These are phyloP conservation scores for Fusarium subglutinans DNA, from an alignment of 2,329 filamentous ascomycete species.

Conservation along the genomic window DNA sequence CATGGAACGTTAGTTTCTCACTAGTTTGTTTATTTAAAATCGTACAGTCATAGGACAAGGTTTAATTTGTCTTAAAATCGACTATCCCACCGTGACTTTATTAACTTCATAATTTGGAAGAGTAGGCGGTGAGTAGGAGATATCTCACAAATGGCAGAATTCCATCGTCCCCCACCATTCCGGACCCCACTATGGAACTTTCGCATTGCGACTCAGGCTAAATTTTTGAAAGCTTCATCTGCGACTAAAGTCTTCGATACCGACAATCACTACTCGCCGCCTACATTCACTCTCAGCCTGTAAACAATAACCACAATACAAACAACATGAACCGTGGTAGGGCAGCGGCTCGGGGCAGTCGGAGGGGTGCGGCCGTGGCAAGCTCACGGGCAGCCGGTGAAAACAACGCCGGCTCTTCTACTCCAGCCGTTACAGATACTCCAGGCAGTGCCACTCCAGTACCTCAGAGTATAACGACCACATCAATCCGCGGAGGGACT, in stretches of 20 bases:
- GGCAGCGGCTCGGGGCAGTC: conserved; percentile 45
- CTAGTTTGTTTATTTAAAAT: not conserved
- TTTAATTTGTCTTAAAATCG: not conserved
- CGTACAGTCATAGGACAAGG: not conserved
- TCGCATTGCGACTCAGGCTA: conserved; percentile 28
- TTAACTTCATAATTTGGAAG: not conserved
- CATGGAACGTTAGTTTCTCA: not conserved
- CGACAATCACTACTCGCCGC: not conserved
- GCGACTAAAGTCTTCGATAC: not conserved
- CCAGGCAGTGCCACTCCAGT: conserved; percentile 29
- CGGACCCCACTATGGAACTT: conserved; percentile 36
- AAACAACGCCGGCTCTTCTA: conserved; percentile 23
- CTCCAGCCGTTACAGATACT: conserved; percentile 25
- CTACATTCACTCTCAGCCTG: not conserved
- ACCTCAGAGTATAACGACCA: conserved; percentile 35
- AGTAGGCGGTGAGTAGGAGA: conserved; percentile 26
- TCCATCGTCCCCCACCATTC: conserved; percentile 46
- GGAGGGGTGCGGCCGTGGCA: conserved; percentile 44
- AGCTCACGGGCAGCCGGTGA: conserved; percentile 36
- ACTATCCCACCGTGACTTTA: not conserved
- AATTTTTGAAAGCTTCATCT: conserved; percentile 44
- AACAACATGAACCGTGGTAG: conserved; percentile 49
- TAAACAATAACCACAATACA: too few relatives aligned
- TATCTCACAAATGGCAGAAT: conserved; percentile 42
- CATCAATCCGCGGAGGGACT: conserved; percentile 46